phyloP scores from a whole-genome alignment of 2,329 filamentous ascomycete species.

The Calycina herbarum region DNA sequence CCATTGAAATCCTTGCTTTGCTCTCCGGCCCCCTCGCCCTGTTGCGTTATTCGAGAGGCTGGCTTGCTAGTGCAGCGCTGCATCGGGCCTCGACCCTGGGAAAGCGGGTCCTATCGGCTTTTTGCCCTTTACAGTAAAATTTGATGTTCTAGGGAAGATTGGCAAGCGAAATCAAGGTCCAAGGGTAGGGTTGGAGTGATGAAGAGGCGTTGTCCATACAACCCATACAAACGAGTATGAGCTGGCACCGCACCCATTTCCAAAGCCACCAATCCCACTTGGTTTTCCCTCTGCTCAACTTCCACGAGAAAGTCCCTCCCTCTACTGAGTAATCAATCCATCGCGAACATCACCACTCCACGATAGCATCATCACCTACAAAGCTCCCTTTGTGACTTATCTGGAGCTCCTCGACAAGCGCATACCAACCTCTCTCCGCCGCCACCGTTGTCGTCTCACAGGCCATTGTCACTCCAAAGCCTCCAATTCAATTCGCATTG shows the following conservation, averaged over 20 bases:
- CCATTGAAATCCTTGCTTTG: background rate
- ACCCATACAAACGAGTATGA: constrained; percentile 11
- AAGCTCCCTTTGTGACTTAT: background rate
- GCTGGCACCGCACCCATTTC: constrained; percentile 7
- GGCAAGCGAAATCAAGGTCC: background rate
- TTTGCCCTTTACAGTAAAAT: background rate
- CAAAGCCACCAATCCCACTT: background rate
- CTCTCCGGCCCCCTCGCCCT: background rate
- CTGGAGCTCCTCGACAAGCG: background rate
- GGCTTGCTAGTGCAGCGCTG: background rate
- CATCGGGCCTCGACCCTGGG: background rate
- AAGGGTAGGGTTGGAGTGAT: constrained; percentile 1
- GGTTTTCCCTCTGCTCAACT: background rate
- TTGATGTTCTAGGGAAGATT: background rate
- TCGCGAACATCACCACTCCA: too few relatives aligned
- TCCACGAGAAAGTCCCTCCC: too few relatives aligned
- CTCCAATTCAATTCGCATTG: background rate
- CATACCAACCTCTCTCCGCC: background rate
- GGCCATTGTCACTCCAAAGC: background rate
- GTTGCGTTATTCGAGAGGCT: background rate
- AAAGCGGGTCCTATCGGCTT: background rate
- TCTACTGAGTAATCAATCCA: too few relatives aligned
- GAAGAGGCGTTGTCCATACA: constrained; percentile 7
- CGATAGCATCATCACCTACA: background rate
- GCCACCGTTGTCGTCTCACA: background rate